Percentiles rank a stretch among this genome's conserved stretches.
Conservation (phyloP, 805 yeast species). For the Wickerhamomyces sydowiorum region DNA sequence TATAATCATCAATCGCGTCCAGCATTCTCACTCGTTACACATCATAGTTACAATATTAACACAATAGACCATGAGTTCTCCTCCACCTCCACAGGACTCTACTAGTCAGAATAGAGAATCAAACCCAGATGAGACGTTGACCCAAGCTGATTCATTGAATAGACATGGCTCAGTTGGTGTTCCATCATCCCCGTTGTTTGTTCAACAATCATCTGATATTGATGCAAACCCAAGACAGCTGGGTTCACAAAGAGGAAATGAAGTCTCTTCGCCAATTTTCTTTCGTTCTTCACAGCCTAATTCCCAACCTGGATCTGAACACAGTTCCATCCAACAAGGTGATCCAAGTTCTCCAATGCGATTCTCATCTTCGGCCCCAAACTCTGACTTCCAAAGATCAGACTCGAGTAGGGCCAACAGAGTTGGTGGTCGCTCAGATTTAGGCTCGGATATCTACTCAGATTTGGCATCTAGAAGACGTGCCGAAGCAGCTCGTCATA, state of each 20-base stretch:
- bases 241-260: slow-evolving; percentile 6
- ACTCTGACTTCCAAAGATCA: slow-evolving; percentile 22
- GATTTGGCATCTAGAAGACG: slow-evolving; percentile 33
- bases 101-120: neutral
- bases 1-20: neutral
- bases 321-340: slow-evolving; percentile 7
- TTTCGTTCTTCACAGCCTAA: slow-evolving; percentile 27
- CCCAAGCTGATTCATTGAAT: slow-evolving; percentile 5
- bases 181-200: slow-evolving; percentile 53
- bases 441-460: slow-evolving; percentile 36
- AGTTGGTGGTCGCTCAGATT: slow-evolving; percentile 23
- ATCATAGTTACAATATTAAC: neutral
- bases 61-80: neutral
- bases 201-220: slow-evolving; percentile 34
- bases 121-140: slow-evolving; percentile 3
- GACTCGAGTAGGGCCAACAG: slow-evolving; percentile 9
- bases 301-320: slow-evolving; percentile 13
- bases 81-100: neutral
- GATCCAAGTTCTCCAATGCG: slow-evolving; percentile 40
- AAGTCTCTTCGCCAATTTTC: slow-evolving; percentile 26
- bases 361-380: slow-evolving; percentile 32
- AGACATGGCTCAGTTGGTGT: slow-evolving; percentile 1
- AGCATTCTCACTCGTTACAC: neutral
- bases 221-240: slow-evolving; percentile 4
- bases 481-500: slow-evolving; percentile 43